Conservation (phyloP, 1,139 yeast genomes). For the Magnusiomyces tetraspermus region DNA sequence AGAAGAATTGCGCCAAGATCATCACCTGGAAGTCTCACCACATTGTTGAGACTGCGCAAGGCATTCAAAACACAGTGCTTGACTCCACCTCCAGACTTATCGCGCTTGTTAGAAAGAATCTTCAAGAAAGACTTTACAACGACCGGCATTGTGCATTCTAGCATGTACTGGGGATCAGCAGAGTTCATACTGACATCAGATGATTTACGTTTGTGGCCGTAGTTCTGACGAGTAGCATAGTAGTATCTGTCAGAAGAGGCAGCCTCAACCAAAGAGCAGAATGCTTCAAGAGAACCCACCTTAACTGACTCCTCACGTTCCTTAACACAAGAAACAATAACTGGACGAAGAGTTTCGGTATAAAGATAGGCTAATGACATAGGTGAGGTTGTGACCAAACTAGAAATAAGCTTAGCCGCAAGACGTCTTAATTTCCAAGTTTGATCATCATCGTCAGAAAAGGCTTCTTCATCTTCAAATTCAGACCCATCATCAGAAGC, state of each 20-base stretch:
- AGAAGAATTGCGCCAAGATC: constrained; percentile 11
- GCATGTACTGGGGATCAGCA: constrained; percentile 22
- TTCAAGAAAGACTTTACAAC: constrained; percentile 18
- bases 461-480: constrained; percentile 38
- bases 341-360: constrained; percentile 22
- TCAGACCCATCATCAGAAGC: constrained; percentile 37
- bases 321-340: constrained; percentile 27
- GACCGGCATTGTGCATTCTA: constrained; percentile 18
- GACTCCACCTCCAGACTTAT: constrained; percentile 14
- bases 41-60: constrained; percentile 16
- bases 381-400: constrained; percentile 36
- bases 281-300: constrained; percentile 30
- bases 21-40: constrained; percentile 14
- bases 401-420: constrained; percentile 40
- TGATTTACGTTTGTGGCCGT: constrained; percentile 27
- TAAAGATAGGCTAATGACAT: constrained; percentile 20
- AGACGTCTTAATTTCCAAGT: constrained; percentile 63
- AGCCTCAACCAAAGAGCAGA: constrained; percentile 23
- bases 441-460: constrained; percentile 43
- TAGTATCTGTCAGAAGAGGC: constrained; percentile 25
- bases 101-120: constrained; percentile 14
- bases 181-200: constrained; percentile 31
- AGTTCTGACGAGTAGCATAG: constrained; percentile 20
- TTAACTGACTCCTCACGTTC: constrained; percentile 37
- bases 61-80: constrained; percentile 18